Evolutionary conservation across 2,329 filamentous ascomycete genomes (phyloP), one percentile per base, ranked within the genome.

Genomic region (Epichloe glyceriae): DNA sequence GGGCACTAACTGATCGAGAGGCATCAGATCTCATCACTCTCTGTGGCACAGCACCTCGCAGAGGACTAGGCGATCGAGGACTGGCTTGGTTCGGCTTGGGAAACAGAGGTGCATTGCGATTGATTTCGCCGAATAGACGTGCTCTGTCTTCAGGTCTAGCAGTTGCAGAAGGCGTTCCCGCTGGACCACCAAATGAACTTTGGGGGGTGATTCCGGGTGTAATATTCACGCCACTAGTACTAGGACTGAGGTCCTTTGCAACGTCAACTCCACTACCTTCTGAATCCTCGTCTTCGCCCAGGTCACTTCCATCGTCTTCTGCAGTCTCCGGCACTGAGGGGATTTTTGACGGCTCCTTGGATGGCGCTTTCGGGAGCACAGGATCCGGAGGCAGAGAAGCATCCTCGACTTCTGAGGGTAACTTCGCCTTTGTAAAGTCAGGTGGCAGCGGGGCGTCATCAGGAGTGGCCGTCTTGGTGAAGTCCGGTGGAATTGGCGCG

Each of bases 21-120:
- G 70, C 64, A 33, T 82, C 79, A 20, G 71, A 67, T 49, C 73
- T 66, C 5, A 73, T 58, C 30, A 76, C 58, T 57, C 74, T 71
- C 53, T 69, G 64, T 34, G 80, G 78, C 33, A 80, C 66, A 40
- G 78, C 73, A 49, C 73, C 71, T 35, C 84, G 79, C 26, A 86
- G 68, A 1, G 86, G 85, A 56, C 85, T 89, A 1, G 86, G 85
- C 10, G 85, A 88, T 37, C 84, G 79, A 45, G 85, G 83, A 56
- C 78, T 83, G n/a, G 72, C 69, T 19, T 68, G 70, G 35, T 65
- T 72, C 22, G 77, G 70, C 35, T 76, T 78, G 10, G 78, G 69
- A 50, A 86, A 77, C 22, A 75, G 55, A 0, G 78, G 76, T 17
- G 70, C 72, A 40, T 70, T 73, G 39, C 70, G 70, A 51, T 66